Conservation (phyloP, 441 rosid genomes). For the Pelargonium hybrid region DNA sequence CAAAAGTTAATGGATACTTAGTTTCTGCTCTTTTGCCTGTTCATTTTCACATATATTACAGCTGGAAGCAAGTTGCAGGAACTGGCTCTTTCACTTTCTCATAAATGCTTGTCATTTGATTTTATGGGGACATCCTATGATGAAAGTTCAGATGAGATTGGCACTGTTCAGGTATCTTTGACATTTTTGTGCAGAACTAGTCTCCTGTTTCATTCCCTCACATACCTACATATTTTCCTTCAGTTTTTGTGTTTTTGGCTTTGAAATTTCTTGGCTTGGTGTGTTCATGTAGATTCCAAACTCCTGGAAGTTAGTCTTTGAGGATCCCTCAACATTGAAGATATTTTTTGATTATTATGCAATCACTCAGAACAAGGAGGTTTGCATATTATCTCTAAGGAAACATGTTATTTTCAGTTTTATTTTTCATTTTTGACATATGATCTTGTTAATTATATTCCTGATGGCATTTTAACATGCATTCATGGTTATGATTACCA, state of each 20-base stretch:
- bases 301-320: slow-evolving; percentile 22
- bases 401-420: background rate
- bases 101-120: slow-evolving; percentile 28
- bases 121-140: slow-evolving; percentile 25
- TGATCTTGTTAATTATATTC: background rate
- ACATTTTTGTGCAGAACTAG: slow-evolving; percentile 4
- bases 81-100: slow-evolving; percentile 23
- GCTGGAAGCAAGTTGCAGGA: slow-evolving; percentile 24
- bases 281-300: slow-evolving; percentile 17
- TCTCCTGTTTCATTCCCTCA: background rate
- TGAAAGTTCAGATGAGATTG: slow-evolving; percentile 29
- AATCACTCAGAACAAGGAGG: slow-evolving; percentile 23
- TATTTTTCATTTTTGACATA: background rate
- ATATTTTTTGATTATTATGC: slow-evolving; percentile 25
- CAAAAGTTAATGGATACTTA: background rate
- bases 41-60: slow-evolving; percentile 3
- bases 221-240: background rate
- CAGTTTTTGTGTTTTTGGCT: background rate
- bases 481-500: background rate
- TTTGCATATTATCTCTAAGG: background rate
- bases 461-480: background rate
- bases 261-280: slow-evolving; percentile 3
- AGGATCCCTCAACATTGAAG: slow-evolving; percentile 25
- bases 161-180: slow-evolving; percentile 23
- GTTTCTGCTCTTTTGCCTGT: background rate